Percentiles rank a stretch among this genome's conserved stretches.
Conservation (phyloP, 768 basidiomycete species). For the Phylloporus arenicola region DNA sequence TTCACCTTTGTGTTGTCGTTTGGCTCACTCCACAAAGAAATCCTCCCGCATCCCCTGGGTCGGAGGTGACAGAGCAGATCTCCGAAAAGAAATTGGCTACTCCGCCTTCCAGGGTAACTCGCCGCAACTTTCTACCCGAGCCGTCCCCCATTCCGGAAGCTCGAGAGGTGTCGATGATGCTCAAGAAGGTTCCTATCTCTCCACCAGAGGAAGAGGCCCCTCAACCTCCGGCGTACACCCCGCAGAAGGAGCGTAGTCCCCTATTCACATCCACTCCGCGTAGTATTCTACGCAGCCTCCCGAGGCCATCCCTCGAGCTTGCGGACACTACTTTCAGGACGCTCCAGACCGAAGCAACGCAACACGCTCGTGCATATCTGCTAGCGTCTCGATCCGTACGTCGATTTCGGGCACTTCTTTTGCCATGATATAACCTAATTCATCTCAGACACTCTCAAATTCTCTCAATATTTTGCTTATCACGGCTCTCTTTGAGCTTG, state of each 20-base stretch:
- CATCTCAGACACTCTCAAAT: conserved; percentile 54
- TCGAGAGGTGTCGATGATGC: conserved; percentile 47
- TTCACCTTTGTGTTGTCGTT: not conserved
- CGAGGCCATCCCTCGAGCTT: conserved; percentile 17
- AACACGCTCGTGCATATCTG: conserved; percentile 17
- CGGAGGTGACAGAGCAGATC: conserved; percentile 9
- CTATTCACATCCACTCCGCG: conserved; percentile 24
- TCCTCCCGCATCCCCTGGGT: conserved; percentile 16
- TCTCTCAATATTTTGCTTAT: conserved; percentile 56
- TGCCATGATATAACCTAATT: conserved; percentile 1
- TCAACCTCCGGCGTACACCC: conserved; percentile 7
- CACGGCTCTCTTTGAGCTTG: conserved; percentile 48
- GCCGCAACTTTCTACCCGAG: conserved; percentile 29
- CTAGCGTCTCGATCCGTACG: conserved; percentile 27
- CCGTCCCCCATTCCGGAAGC: conserved; percentile 46
- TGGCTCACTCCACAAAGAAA: conserved; percentile 5
- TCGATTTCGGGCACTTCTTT: not conserved
- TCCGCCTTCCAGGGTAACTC: conserved; percentile 18
- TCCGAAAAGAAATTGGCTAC: conserved; percentile 13
- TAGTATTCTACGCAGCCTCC: conserved; percentile 22
- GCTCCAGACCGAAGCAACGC: conserved; percentile 15
- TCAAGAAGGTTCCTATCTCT: conserved; percentile 42
- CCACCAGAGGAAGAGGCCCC: conserved; percentile 25
- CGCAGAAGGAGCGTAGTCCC: conserved; percentile 12
- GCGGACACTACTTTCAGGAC: conserved; percentile 19